These are phyloP conservation scores for Apiospora marii DNA, from an alignment of 2,329 filamentous ascomycete genomes.

Conservation along the genomic window DNA sequence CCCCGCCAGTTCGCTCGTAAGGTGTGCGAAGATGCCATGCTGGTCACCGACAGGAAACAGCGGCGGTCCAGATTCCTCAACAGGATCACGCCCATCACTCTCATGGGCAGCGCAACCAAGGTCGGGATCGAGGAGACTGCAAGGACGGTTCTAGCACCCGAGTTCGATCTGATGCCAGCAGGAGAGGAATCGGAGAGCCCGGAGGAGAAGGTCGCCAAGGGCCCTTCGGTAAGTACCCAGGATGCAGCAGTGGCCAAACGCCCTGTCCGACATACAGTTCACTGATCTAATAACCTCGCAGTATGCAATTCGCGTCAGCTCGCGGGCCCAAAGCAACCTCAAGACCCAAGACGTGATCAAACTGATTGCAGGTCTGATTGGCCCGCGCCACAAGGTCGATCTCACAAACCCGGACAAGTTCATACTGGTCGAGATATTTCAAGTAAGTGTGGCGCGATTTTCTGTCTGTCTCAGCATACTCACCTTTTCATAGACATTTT, in stretches of 20 bases:
- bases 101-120: slow-evolving; percentile 69
- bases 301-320: slow-evolving; percentile 86
- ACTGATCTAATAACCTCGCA: slow-evolving; percentile 43
- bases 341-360: slow-evolving; percentile 75
- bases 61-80: slow-evolving; percentile 67
- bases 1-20: slow-evolving; percentile 60
- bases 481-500: slow-evolving; percentile 64
- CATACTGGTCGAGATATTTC: slow-evolving; percentile 81
- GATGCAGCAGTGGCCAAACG: not conserved
- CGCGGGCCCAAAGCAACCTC: slow-evolving; percentile 75
- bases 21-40: slow-evolving; percentile 63
- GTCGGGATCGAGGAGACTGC: slow-evolving; percentile 73
- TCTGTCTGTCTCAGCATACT: slow-evolving; percentile 23
- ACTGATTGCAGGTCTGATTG: slow-evolving; percentile 71
- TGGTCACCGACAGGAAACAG: slow-evolving; percentile 49
- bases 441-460: slow-evolving; percentile 60
- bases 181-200: slow-evolving; percentile 32
- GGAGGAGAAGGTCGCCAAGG: slow-evolving; percentile 29
- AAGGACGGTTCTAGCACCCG: slow-evolving; percentile 65
- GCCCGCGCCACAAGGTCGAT: slow-evolving; percentile 76
- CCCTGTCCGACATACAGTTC: not conserved
- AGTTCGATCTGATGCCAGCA: slow-evolving; percentile 60
- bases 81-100: slow-evolving; percentile 60
- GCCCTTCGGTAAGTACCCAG: slow-evolving; percentile 51
- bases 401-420: slow-evolving; percentile 80